Base-by-base conservation (phyloP, 139 green algal species). In the Monoraphidium neglectum region DNA sequence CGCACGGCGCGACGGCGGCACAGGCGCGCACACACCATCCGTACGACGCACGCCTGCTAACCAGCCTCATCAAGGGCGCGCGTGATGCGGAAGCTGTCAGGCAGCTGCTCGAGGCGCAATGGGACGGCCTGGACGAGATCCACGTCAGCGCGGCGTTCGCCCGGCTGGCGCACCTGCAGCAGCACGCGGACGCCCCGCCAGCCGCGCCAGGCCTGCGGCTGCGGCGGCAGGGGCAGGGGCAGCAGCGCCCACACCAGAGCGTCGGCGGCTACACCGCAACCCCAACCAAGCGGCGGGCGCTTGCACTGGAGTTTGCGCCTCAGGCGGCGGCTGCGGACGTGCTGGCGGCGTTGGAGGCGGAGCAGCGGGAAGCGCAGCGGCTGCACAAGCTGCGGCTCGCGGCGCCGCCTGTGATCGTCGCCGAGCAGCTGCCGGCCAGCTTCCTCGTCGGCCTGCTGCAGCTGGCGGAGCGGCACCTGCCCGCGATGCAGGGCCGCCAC, bases 81-180 rank as follows among this genome's bases (percentile, higher is more conserved):
- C 49, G 28, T 8, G 23, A 18, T 30, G 37, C 51, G n/a, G 36
- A 53, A 30, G 56, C n/a, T 6, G 16, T 81, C 3, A 26, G 69
- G 40, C 21, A 15, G 37, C 71, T 86, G 75, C 26, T 86, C 26
- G 18, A 59, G 15, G 15, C 51, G 38, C 32, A 75, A 6, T 67
- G 51, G 47, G 10, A 37, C 6, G n/a, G 32, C 16, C 35, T 86
- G 30, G 72, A 83, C 8, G 24, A 66, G 18, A 70, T 83, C 21
- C 82, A 83, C 62, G 54, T 83, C 21, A 56, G 66, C 30, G 77
- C 82, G 2, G 72, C 73, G 32, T 63, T 79, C 23, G 72, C 78
- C 18, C 72, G 74, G 54, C 77, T 86, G 33, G 82, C 73, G 13
- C 43, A 65, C 61, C 70, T 83, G 53, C 38, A 78, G 49, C 38